Percentiles rank a stretch among this genome's conserved stretches.
These are phyloP conservation scores for Pseudonectria buxi DNA, from an alignment of 2,329 filamentous ascomycete species.

Conservation along the genomic window DNA sequence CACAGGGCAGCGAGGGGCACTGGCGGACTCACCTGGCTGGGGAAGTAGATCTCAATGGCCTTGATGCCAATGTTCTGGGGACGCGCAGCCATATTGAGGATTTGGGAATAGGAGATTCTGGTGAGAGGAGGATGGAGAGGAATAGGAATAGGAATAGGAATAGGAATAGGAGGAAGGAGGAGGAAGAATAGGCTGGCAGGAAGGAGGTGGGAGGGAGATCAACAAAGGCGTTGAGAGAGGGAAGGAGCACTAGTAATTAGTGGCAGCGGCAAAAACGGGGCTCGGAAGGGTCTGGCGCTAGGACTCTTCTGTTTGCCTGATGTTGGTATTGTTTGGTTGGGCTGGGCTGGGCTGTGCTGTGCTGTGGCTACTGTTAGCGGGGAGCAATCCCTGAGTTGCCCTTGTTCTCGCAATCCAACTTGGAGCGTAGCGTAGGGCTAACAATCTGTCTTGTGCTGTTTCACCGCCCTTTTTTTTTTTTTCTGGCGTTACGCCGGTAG, in stretches of 20 bases:
- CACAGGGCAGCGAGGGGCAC: slow-evolving; percentile 6
- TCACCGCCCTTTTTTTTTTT: too few relatives aligned
- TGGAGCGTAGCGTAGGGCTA: too few relatives aligned
- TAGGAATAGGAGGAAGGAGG: slow-evolving; percentile 5
- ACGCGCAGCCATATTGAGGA: slow-evolving; percentile 58
- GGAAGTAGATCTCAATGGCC: slow-evolving; percentile 86
- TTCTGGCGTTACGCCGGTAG: too few relatives aligned
- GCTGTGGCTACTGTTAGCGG: too few relatives aligned
- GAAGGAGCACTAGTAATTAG: too few relatives aligned
- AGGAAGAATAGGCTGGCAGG: slow-evolving; percentile 13
- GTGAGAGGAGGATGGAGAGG: slow-evolving; percentile 6
- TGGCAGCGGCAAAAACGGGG: not conserved
- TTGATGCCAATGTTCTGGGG: slow-evolving; percentile 88
- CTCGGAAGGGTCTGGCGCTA: not conserved
- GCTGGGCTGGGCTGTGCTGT: too few relatives aligned
- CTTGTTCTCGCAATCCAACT: too few relatives aligned
- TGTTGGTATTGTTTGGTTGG: too few relatives aligned
- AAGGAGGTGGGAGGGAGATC: slow-evolving; percentile 3
- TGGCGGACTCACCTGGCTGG: slow-evolving; percentile 65
- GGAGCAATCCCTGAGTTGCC: too few relatives aligned
- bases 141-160: slow-evolving; percentile 5
- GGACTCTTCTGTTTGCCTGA: not conserved
- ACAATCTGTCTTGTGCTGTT: too few relatives aligned
- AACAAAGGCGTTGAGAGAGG: slow-evolving; percentile 6
- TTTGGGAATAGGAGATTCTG: slow-evolving; percentile 5